Evolutionary conservation across 2,329 filamentous ascomycete species (phyloP).

Genomic region (Xylaria sp.): DNA sequence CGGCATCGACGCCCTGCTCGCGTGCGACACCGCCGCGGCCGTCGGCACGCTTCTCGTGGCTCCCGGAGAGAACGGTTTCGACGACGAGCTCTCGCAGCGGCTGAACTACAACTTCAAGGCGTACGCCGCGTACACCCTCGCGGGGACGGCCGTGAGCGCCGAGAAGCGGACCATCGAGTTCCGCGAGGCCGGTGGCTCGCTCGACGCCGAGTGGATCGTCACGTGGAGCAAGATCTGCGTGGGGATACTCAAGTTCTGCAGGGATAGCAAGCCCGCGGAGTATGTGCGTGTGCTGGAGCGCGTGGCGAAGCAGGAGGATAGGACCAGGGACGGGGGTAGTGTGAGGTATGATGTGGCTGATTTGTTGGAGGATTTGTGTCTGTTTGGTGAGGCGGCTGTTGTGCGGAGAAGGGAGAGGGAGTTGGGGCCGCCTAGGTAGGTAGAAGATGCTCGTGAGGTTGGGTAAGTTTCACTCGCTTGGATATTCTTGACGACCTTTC

Average conservation of each 20-base stretch:
- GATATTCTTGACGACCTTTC: too few species aligned
- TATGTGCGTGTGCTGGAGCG: slow-evolving; percentile 38
- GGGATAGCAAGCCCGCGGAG: slow-evolving; percentile 14
- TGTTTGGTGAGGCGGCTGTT: slow-evolving; percentile 40
- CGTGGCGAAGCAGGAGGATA: slow-evolving; percentile 39
- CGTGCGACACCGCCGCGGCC: slow-evolving; percentile 35
- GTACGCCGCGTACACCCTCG: slow-evolving; percentile 16
- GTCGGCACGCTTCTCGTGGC: slow-evolving; percentile 28
- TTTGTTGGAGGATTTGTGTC: slow-evolving; percentile 44
- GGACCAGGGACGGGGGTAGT: slow-evolving; percentile 25
- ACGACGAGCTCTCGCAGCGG: background rate
- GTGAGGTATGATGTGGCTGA: slow-evolving; percentile 45
- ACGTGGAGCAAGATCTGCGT: slow-evolving; percentile 45
- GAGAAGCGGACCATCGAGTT: slow-evolving; percentile 42
- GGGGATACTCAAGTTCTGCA: slow-evolving; percentile 35
- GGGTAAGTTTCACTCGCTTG: too few species aligned
- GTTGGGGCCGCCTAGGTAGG: slow-evolving; percentile 29
- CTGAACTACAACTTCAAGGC: slow-evolving; percentile 37
- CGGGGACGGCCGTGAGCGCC: background rate
- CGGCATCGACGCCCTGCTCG: slow-evolving; percentile 32
- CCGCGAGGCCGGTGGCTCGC: slow-evolving; percentile 44
- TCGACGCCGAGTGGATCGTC: slow-evolving; percentile 44
- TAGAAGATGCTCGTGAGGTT: too few species aligned
- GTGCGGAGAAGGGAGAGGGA: slow-evolving; percentile 31
- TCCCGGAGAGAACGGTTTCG: background rate